Base-by-base conservation (phyloP, 495 filamentous ascomycete genomes). In the Penicillium cosmopolitanum region DNA sequence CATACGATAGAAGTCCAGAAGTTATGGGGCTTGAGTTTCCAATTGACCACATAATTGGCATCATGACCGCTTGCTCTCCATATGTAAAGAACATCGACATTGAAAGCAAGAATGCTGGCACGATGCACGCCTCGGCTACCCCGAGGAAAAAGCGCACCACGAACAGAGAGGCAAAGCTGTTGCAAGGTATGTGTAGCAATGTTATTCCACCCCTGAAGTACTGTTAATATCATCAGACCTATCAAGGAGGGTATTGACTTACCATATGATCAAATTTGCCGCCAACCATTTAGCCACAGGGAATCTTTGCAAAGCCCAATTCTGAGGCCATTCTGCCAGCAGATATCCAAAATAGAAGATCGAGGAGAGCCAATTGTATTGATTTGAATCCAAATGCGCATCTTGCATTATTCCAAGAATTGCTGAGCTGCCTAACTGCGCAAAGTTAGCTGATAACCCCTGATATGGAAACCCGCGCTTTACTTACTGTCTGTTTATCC, bases 341-440 rank as follows among this genome's bases (percentile, higher is more conserved):
- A 78, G 68, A 55, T 62, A 66, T 44, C 73, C 83, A 44, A 86
- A 85, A 66, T 85, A 85, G 61, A 85, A 85, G 55, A 77, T 76
- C 40, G 71, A 76, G 2, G 75, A 70, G 4, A 81, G 65, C 77
- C 79, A 82, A 62, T 80, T 74, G 55, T 80, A 75, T 54, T 75
- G 65, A 47, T 68, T 66, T 9, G 66, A 69, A 34, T 62, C 65
- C 7, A 78, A 63, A 44, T 74, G 65, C 10, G 78, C 75, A 57
- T 79, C 77, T 19, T 71, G 77, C 68, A 78, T 75, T 28, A 85
- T 77, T 2, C 82, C 82, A 67, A 85, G 80, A 44, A 86, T 67
- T 9, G 76, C 68, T 31, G 76, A 79, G 40, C 66, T 79, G 59
- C 76, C 75, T 15, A 77, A 64, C 75, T 77, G 25, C n/a, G 43